Base-by-base conservation (phyloP, 352 stramenopile species). In the Globisporangium cederbergense region DNA sequence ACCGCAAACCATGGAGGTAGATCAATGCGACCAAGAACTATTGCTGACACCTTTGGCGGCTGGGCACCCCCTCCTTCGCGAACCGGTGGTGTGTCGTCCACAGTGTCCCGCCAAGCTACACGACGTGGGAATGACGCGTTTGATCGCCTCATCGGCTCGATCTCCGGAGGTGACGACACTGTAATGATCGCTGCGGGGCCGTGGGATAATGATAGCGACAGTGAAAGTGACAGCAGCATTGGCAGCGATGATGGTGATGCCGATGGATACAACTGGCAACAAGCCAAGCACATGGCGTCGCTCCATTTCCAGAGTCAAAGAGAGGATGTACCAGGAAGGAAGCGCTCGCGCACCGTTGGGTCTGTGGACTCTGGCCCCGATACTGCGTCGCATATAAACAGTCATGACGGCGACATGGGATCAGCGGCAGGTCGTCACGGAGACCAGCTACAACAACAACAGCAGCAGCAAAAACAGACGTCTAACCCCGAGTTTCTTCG, bases 141-240 rank as follows among this genome's bases (percentile, higher is more conserved):
- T 25, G 51, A 58, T 43, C 51, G 30, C 18, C 51, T 58, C 16
- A 22, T 58, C 10, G 51, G 25, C 18, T 56, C 50, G 28, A 40
- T 34, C 18, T 58, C 51, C 28, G 28, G 51, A 30, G 28, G 18
- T 18, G 51, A 18, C 5, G 30, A 58, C 34, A 28, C 16, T 28
- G 51, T 58, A 30, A 58, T 58, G 51, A 58, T 58, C n/a, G 51
- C 40, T 30, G 30, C 51, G 2, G 51, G 30, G 20, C 34, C 51
- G 30, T 58, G 51, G 51, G 34, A 38, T 58, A 34, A 58, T n/a
- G 51, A 58, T 30, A 58, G 51, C 30, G 51, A 58, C 8, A 58
- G 45, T 8, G 45, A 51, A 3, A 51, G 51, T 43, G 51, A 58
- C 16, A 10, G n/a, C 16, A 58, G 51, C 34, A 38, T 43, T 10